phyloP scores from a whole-genome alignment of 768 basidiomycete species.

The Postia placenta region DNA sequence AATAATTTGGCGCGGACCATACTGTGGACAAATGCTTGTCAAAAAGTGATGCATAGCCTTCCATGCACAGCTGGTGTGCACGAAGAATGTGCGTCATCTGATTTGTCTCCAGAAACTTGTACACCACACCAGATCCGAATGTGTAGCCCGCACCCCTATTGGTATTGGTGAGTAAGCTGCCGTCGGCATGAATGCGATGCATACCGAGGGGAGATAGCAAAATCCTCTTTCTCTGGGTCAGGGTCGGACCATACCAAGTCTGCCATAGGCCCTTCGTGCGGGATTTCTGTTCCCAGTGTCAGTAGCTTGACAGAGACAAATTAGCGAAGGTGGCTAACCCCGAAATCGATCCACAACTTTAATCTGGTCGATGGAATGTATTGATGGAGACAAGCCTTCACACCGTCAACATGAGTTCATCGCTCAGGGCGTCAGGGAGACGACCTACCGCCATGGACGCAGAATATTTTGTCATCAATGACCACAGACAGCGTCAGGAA shows the following conservation, averaged over 20 bases:
- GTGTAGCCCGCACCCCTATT: conserved; percentile 95
- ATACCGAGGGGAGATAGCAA: conserved; percentile 96
- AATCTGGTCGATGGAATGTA: conserved; percentile 99
- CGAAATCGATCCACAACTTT: conserved; percentile 98
- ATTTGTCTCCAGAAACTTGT: conserved; percentile 95
- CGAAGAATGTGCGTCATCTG: conserved; percentile 96
- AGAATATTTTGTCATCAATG: conserved; percentile 98
- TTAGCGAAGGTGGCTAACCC: too few relatives aligned
- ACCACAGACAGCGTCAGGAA: conserved; percentile 96
- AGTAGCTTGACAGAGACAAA: conserved; percentile 9
- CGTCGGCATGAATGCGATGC: conserved; percentile 2
- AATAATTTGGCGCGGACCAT: conserved; percentile 98
- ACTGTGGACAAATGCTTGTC: conserved; percentile 95
- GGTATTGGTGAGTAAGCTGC: neutral
- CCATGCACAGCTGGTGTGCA: conserved; percentile 99
- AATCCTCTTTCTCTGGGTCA: conserved; percentile 98
- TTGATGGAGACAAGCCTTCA: conserved; percentile 90
- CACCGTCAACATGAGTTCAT: conserved; percentile 1
- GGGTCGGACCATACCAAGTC: conserved; percentile 99
- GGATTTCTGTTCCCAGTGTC: conserved; percentile 66
- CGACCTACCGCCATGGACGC: conserved; percentile 88
- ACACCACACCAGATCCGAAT: conserved; percentile 95
- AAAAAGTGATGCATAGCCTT: conserved; percentile 96
- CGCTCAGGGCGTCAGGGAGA: neutral
- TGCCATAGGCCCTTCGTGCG: conserved; percentile 99